Base-by-base conservation (phyloP, 2,329 filamentous ascomycete species). In the Cercospora zeae-maydis region DNA sequence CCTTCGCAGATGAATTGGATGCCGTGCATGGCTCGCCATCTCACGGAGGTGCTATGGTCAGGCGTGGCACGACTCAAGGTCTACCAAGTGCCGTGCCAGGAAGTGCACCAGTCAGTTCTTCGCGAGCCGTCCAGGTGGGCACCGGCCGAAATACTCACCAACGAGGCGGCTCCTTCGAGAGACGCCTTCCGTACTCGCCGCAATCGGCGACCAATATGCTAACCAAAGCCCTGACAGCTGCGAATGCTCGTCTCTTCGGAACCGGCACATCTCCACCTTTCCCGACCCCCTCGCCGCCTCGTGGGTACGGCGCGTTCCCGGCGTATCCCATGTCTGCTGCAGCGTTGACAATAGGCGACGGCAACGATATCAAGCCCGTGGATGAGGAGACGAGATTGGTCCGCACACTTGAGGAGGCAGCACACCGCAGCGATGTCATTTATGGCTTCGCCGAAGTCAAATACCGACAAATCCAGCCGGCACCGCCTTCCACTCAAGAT, bases 391-490 rank as follows among this genome's bases (percentile, higher is more conserved):
- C 84, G 14, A 86, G 85, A 67, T 87, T 90, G 42, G 87, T 93
- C 2, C 89, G 92, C 72, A 84, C 86, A 49, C 92, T 98, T 62
- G 93, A 99, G 75, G 93, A 98, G 70, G 89, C 91, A 67, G 95
- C 95, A 1, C 95, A 92, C 33, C 85, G 93, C 39, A 97, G 93
- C 73, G 93, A 99, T 75, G 95, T 97, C 51, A 93, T 99, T 2
- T 99, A 93, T 75, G 93, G 93, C 2, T 98, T 99, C 77, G 95
- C 95, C 5, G 93, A 99, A 78, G 93, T 99, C 73, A 99, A 99
- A 77, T 97, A 96, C 78, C 95, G 96, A 77, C 95, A 99, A 76
- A 84, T 99, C n/a, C 86, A 97, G 55, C 95, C 95, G 2, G 80
- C 95, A 49, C 87, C 91, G 1, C 95, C 93, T 1, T 93, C 90